Conservation (phyloP, 495 filamentous ascomycete genomes). For the Recurvomyces mirabilis region DNA sequence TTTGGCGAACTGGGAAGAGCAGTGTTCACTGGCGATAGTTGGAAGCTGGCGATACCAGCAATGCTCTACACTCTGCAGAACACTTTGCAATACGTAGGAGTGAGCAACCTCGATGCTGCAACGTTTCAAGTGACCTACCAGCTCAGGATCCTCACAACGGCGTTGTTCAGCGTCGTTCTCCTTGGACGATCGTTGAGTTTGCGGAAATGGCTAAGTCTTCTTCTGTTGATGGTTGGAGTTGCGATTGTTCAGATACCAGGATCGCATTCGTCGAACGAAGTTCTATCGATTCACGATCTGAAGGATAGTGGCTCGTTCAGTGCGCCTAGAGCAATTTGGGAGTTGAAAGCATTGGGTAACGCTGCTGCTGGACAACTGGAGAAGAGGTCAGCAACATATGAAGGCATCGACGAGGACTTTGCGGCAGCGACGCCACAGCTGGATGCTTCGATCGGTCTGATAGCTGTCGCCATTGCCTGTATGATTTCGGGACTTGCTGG, state of each 20-base stretch:
- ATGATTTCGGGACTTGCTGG: slow-evolving; percentile 71
- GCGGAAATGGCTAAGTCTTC: slow-evolving; percentile 66
- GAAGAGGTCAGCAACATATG: slow-evolving; percentile 85
- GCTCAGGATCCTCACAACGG: slow-evolving; percentile 82
- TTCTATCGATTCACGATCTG: slow-evolving; percentile 24
- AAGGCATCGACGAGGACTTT: slow-evolving; percentile 80
- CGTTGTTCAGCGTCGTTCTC: slow-evolving; percentile 73
- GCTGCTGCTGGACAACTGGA: slow-evolving; percentile 37
- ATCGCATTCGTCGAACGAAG: slow-evolving; percentile 17
- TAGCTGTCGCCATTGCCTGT: slow-evolving; percentile 64
- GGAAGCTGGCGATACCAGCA: slow-evolving; percentile 89
- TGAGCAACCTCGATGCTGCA: slow-evolving; percentile 82
- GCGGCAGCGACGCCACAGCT: slow-evolving; percentile 50
- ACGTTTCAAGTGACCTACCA: slow-evolving; percentile 90
- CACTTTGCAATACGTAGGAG: slow-evolving; percentile 79
- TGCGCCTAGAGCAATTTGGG: slow-evolving; percentile 62
- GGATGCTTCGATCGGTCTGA: slow-evolving; percentile 66
- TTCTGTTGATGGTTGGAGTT: slow-evolving; percentile 73
- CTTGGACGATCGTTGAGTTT: slow-evolving; percentile 55
- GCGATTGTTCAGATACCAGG: slow-evolving; percentile 73
- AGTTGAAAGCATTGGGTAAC: slow-evolving; percentile 42
- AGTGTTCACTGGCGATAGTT: slow-evolving; percentile 86
- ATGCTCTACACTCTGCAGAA: slow-evolving; percentile 84
- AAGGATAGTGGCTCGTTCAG: slow-evolving; percentile 40
- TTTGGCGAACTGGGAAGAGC: slow-evolving; percentile 67